Conservation (phyloP, 1,284 basidiomycete genomes). For the Ustilago xerochloae region DNA sequence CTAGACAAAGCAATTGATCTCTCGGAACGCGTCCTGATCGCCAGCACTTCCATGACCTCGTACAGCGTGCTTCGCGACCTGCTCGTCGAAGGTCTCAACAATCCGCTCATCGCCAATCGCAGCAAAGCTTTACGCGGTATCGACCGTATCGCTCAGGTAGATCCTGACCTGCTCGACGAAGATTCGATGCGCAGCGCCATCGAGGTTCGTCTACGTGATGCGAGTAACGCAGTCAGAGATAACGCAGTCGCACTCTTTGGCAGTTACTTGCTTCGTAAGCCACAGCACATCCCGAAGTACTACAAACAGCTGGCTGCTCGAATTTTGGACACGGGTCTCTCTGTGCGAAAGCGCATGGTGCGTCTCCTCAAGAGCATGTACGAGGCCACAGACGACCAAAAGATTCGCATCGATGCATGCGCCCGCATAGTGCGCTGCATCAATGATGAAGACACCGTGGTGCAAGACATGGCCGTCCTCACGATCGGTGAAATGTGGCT, state of each 20-base stretch:
- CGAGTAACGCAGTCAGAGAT: constrained; percentile 91
- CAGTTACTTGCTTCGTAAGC: constrained; percentile 89
- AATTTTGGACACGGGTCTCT: constrained; percentile 89
- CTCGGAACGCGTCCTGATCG: constrained; percentile 40
- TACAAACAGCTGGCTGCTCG: constrained; percentile 86
- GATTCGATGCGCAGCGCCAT: constrained; percentile 72
- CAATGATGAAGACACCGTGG: constrained; percentile 89
- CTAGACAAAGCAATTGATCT: constrained; percentile 27
- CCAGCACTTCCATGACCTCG: constrained; percentile 52
- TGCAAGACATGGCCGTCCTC: constrained; percentile 86
- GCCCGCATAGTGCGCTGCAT: constrained; percentile 84
- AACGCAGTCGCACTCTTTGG: constrained; percentile 94
- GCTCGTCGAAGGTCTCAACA: constrained; percentile 53
- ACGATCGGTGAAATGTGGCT: constrained; percentile 92
- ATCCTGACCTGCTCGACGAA: constrained; percentile 51
- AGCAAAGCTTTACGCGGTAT: constrained; percentile 60
- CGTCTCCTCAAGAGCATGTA: constrained; percentile 90
- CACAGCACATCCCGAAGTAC: constrained; percentile 84
- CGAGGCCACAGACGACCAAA: constrained; percentile 73
- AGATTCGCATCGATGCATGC: constrained; percentile 81
- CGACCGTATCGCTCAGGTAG: constrained; percentile 50
- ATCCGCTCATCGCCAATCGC: constrained; percentile 56
- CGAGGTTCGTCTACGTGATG: constrained; percentile 87
- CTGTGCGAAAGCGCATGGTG: constrained; percentile 92
- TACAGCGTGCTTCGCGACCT: constrained; percentile 34